Evolutionary conservation across 139 green algal species (phyloP).

Genomic region (Parachlorella kessleri): DNA sequence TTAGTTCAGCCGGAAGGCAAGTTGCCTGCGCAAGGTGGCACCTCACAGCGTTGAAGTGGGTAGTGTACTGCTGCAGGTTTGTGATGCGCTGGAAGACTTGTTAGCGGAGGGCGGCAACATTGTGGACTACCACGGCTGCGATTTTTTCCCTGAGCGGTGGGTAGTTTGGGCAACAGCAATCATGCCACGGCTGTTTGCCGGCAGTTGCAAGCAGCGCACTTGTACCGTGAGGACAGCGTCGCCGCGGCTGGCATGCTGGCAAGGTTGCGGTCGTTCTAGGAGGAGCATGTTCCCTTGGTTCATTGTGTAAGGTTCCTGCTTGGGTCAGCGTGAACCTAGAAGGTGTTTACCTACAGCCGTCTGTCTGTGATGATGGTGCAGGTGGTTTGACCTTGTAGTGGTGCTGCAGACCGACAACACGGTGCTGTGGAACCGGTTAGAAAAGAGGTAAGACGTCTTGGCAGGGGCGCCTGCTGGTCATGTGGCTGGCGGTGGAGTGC

Average conservation of each 20-base stretch:
- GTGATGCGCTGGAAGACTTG: conserved; percentile 88
- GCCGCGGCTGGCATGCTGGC: too few relatives aligned
- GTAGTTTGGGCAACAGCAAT: too few relatives aligned
- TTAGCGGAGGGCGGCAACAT: conserved; percentile 81
- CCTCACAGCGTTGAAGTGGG: too few relatives aligned
- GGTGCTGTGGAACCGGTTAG: conserved; percentile 87
- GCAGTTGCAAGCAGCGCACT: too few relatives aligned
- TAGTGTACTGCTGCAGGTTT: conserved; percentile 76
- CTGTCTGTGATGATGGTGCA: too few relatives aligned
- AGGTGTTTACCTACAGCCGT: neutral
- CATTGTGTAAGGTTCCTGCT: neutral
- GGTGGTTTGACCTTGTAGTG: conserved; percentile 97
- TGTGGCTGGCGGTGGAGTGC: too few relatives aligned
- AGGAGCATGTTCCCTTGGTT: too few relatives aligned
- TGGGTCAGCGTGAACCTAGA: neutral
- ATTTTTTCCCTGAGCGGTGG: conserved; percentile 98
- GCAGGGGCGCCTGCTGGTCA: neutral
- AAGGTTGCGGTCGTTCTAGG: too few relatives aligned
- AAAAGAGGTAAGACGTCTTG: conserved; percentile 50
- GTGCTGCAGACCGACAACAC: conserved; percentile 94
- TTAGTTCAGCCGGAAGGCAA: neutral
- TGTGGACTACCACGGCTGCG: conserved; percentile 96
- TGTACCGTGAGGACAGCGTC: too few relatives aligned
- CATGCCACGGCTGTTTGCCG: too few relatives aligned
- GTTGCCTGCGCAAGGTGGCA: too few relatives aligned